Evolutionary conservation across 2,329 filamentous ascomycete genomes (phyloP).

Genomic region (Fusarium fujikuroi): DNA sequence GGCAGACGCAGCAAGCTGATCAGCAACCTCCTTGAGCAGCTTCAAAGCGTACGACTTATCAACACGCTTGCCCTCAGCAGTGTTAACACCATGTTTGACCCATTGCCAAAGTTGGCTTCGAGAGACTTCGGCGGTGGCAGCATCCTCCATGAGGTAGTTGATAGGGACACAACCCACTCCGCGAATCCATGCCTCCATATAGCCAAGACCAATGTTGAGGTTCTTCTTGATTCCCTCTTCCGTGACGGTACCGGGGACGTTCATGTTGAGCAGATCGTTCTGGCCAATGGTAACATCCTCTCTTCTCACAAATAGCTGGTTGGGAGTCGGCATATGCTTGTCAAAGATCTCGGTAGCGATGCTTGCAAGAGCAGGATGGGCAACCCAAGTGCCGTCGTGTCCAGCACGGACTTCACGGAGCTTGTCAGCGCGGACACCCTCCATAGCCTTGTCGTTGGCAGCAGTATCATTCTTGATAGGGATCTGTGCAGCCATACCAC

Average conservation of each 20-base stretch:
- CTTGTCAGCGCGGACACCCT: conserved; percentile 92
- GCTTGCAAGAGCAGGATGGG: conserved; percentile 88
- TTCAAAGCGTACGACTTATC: conserved; percentile 91
- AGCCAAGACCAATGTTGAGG: conserved; percentile 93
- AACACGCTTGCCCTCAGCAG: conserved; percentile 88
- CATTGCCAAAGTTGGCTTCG: conserved; percentile 97
- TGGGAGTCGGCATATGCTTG: conserved; percentile 97
- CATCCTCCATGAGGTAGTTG: conserved; percentile 98
- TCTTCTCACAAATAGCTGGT: conserved; percentile 90
- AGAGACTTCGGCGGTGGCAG: conserved; percentile 95
- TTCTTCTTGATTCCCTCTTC: conserved; percentile 98
- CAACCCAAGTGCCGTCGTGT: conserved; percentile 97
- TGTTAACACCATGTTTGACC: conserved; percentile 78
- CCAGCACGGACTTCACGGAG: conserved; percentile 94
- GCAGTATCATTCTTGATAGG: conserved; percentile 94
- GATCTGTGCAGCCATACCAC: conserved; percentile 98
- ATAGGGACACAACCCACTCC: conserved; percentile 96
- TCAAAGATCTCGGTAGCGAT: conserved; percentile 97
- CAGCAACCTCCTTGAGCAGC: conserved; percentile 86
- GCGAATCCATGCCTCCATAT: conserved; percentile 99
- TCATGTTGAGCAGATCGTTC: conserved; percentile 98
- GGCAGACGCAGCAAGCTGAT: conserved; percentile 77
- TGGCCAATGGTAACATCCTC: conserved; percentile 88
- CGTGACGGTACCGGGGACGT: conserved; percentile 90
- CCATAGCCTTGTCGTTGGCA: conserved; percentile 95